phyloP scores from a whole-genome alignment of 805 yeast species.

The Candida nitratophila region DNA sequence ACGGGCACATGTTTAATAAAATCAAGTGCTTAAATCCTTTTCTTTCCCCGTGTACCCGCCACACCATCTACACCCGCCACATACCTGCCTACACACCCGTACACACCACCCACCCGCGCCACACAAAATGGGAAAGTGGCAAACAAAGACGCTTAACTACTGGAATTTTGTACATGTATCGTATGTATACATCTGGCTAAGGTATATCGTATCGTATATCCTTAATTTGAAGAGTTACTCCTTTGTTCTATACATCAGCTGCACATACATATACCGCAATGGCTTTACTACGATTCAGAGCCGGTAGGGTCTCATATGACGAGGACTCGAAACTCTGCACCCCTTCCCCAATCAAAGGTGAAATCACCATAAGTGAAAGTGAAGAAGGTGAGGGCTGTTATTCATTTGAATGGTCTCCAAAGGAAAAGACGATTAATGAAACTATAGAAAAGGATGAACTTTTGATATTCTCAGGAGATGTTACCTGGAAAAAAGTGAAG shows the following conservation, averaged over 20 bases:
- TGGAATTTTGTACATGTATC: too few relatives aligned
- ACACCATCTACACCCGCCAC: too few relatives aligned
- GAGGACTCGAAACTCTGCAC: constrained; percentile 55
- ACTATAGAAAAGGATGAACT: constrained; percentile 49
- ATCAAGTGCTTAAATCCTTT: too few relatives aligned
- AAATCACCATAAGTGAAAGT: constrained; percentile 50
- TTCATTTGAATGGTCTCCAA: constrained; percentile 68
- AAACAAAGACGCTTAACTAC: too few relatives aligned
- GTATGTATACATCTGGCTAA: too few relatives aligned
- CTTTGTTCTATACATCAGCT: not conserved
- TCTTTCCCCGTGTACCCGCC: too few relatives aligned
- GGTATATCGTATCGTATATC: too few relatives aligned
- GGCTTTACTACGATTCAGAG: constrained; percentile 49
- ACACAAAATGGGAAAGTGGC: too few relatives aligned
- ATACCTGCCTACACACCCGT: too few relatives aligned
- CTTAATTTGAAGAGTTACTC: too few relatives aligned
- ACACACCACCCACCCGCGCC: too few relatives aligned
- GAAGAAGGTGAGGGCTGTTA: constrained; percentile 68
- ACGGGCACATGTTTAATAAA: too few relatives aligned
- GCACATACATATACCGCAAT: not conserved
- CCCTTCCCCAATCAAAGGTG: constrained; percentile 68
- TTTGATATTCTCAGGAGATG: constrained; percentile 80
- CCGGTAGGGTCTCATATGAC: constrained; percentile 68
- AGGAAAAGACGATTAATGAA: constrained; percentile 39
- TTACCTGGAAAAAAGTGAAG: constrained; percentile 61